These are phyloP conservation scores for Domatiomyces catenatus DNA, from an alignment of 2,329 filamentous ascomycete genomes.

Conservation along the genomic window DNA sequence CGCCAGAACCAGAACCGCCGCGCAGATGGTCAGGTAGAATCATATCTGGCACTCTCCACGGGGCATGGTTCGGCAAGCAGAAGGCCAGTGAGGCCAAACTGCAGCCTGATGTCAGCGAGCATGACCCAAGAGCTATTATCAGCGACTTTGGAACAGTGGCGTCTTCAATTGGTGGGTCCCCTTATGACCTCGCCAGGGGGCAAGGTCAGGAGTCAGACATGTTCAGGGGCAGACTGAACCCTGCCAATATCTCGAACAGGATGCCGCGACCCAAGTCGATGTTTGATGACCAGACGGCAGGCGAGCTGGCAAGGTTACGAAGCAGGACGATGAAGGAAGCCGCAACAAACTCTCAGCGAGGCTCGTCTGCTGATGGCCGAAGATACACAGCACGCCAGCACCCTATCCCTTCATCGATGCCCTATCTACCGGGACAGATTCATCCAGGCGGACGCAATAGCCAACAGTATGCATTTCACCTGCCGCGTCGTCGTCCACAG, in stretches of 20 bases:
- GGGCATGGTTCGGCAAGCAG: conserved; percentile 11
- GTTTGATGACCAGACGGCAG: conserved; percentile 14
- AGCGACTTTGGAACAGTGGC: conserved; percentile 11
- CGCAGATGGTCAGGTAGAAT: conserved; percentile 2
- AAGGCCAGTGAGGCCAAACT: conserved; percentile 5
- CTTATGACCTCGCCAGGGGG: conserved; percentile 11
- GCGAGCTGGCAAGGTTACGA: conserved; percentile 8
- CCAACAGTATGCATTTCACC: background rate
- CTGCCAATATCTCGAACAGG: conserved; percentile 3
- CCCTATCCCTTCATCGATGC: conserved; percentile 2
- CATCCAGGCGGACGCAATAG: background rate
- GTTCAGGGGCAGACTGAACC: background rate
- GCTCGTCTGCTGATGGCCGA: conserved; percentile 14
- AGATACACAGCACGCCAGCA: conserved; percentile 14
- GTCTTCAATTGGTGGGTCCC: conserved; percentile 8
- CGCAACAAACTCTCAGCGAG: conserved; percentile 2
- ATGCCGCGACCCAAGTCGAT: conserved; percentile 8
- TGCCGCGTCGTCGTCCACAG: background rate
- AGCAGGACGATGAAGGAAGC: conserved; percentile 9
- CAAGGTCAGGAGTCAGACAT: background rate
- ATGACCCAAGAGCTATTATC: conserved; percentile 8
- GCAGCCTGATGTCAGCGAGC: conserved; percentile 2
- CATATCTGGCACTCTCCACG: conserved; percentile 8
- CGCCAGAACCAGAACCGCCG: conserved; percentile 8
- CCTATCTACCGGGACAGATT: background rate